Conservation (phyloP, 805 yeast species). For the Lachancea lanzarotensis region DNA sequence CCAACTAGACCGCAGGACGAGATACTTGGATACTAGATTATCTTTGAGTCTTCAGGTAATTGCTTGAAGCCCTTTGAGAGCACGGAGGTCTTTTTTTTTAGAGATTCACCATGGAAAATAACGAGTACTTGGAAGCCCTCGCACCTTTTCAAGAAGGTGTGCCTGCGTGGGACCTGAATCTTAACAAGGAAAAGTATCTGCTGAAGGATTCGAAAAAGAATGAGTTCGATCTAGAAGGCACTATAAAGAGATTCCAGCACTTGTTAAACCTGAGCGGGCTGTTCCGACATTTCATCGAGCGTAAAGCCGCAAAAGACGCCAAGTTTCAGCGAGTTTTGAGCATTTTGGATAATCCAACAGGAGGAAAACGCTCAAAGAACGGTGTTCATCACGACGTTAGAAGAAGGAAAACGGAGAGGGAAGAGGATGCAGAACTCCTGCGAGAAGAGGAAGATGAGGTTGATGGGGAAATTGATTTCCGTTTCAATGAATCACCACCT, state of each 20-base stretch:
- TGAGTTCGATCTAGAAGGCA: slow-evolving; percentile 48
- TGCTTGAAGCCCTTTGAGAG: neutral
- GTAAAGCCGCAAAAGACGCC: slow-evolving; percentile 57
- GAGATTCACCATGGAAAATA: slow-evolving; percentile 7
- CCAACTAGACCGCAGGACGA: too few relatives aligned
- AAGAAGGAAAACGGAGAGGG: slow-evolving; percentile 66
- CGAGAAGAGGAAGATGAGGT: slow-evolving; percentile 38
- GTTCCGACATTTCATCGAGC: slow-evolving; percentile 61
- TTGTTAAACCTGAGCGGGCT: slow-evolving; percentile 57
- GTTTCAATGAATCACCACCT: slow-evolving; percentile 79
- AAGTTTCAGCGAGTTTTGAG: slow-evolving; percentile 48
- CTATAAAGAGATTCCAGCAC: slow-evolving; percentile 62
- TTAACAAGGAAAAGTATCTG: slow-evolving; percentile 23
- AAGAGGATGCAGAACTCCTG: slow-evolving; percentile 71
- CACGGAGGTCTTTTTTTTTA: neutral
- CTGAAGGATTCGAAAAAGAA: slow-evolving; percentile 13
- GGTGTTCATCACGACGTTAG: slow-evolving; percentile 36
- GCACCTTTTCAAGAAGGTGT: slow-evolving; percentile 22
- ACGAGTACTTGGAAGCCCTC: slow-evolving; percentile 21
- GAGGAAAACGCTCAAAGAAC: slow-evolving; percentile 13
- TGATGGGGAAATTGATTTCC: slow-evolving; percentile 22
- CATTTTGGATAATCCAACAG: slow-evolving; percentile 23
- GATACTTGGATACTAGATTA: too few relatives aligned
- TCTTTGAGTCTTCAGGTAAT: neutral
- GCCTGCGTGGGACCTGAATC: slow-evolving; percentile 18